A percentile compares a stretch with the other conserved stretches of the same genome.
Conservation (phyloP, 768 basidiomycete genomes). For the Pisolithus microcarpus region DNA sequence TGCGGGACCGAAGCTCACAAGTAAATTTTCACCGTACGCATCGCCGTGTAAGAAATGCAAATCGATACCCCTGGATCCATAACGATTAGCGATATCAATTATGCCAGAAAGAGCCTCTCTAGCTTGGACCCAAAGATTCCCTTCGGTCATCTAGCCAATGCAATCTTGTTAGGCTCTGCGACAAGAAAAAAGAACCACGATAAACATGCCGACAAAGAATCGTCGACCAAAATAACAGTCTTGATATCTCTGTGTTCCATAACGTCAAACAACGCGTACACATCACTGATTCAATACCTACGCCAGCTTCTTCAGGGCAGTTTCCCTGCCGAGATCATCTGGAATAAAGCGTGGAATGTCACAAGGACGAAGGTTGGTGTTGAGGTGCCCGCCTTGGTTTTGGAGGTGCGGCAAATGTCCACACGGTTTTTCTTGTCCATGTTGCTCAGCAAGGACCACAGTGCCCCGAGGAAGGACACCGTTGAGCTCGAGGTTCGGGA, state of each 20-base stretch:
- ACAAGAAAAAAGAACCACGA: neutral
- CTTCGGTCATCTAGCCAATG: slow-evolving; percentile 33
- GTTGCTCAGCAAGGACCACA: slow-evolving; percentile 21
- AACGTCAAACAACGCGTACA: neutral
- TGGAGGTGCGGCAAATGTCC: slow-evolving; percentile 1
- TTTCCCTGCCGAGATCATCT: slow-evolving; percentile 15
- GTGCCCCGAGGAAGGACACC: slow-evolving; percentile 20
- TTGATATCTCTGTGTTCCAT: slow-evolving; percentile 28
- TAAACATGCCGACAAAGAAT: slow-evolving; percentile 31
- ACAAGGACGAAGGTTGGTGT: slow-evolving; percentile 19
- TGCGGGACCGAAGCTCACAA: slow-evolving; percentile 3
- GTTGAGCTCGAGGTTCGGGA: slow-evolving; percentile 10
- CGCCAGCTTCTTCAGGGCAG: slow-evolving; percentile 17
- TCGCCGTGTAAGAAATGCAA: slow-evolving; percentile 36
- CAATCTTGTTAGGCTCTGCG: neutral
- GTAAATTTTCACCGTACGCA: slow-evolving; percentile 24
- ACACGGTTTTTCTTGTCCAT: slow-evolving; percentile 10
- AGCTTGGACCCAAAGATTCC: slow-evolving; percentile 32
- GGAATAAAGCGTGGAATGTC: slow-evolving; percentile 25
- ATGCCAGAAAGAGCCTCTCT: slow-evolving; percentile 37
- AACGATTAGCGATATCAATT: slow-evolving; percentile 29
- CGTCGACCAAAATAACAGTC: slow-evolving; percentile 36
- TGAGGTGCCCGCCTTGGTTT: slow-evolving; percentile 15
- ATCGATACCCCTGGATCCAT: slow-evolving; percentile 34
- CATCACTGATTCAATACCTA: slow-evolving; percentile 12